Conservation (phyloP, 2,329 filamentous ascomycete genomes). For the Cercospora sp. region DNA sequence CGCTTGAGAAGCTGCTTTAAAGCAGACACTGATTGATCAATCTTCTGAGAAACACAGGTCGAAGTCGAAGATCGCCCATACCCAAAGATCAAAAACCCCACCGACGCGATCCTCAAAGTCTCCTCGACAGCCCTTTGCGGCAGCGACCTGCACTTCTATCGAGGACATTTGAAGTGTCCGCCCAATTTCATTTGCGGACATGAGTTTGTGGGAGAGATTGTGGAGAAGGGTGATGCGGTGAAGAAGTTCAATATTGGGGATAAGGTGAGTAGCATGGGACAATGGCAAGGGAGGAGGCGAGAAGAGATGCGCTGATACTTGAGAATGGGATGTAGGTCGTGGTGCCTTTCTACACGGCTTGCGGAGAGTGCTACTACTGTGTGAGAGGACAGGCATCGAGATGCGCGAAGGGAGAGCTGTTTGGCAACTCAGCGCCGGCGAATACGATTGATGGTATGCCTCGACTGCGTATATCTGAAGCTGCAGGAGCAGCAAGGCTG, state of each 20-base stretch:
- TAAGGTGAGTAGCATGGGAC: conserved; percentile 31
- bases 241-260: conserved; percentile 71
- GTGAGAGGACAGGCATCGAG: conserved; percentile 72
- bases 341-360: conserved; percentile 78
- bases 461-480: background rate
- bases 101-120: conserved; percentile 81
- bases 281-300: background rate
- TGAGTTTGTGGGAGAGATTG: conserved; percentile 79
- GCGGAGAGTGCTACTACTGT: conserved; percentile 83
- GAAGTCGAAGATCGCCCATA: conserved; percentile 77
- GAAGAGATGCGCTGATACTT: background rate
- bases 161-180: conserved; percentile 71
- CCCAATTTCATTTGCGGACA: conserved; percentile 70
- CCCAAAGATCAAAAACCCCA: conserved; percentile 68
- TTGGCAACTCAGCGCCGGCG: conserved; percentile 51
- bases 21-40: background rate
- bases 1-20: too few species aligned
- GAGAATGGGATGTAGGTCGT: conserved; percentile 59
- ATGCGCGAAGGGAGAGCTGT: conserved; percentile 66
- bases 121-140: conserved; percentile 82
- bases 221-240: conserved; percentile 67
- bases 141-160: conserved; percentile 83
- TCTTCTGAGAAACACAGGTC: conserved; percentile 42
- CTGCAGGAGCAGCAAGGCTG: background rate
- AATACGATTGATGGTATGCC: conserved; percentile 35